Percentiles rank a stretch among this genome's conserved stretches.
Evolutionary conservation across 2,329 filamentous ascomycete genomes (phyloP).

Genomic region (Lecanicillium sp.): DNA sequence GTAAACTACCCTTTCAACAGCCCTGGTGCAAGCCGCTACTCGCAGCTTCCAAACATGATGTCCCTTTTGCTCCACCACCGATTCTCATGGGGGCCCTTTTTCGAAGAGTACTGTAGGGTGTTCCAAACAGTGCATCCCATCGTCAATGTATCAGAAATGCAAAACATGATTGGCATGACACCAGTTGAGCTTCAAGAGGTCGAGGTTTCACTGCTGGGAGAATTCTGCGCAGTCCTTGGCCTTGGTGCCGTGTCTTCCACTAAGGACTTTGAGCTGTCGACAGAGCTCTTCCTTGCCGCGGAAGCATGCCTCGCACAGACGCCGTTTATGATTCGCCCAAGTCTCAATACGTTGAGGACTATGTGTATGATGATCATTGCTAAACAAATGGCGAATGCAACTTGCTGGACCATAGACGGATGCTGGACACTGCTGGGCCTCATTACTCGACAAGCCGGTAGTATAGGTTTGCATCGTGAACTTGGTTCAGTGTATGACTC

Average conservation of each 20-base stretch:
- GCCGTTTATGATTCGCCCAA: conserved; percentile 12
- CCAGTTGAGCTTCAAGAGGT: too few species aligned
- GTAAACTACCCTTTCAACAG: conserved; percentile 11
- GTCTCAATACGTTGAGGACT: conserved; percentile 7
- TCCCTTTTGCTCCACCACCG: not conserved
- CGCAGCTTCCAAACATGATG: not conserved
- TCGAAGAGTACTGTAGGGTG: conserved; percentile 6
- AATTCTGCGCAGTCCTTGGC: conserved; percentile 10
- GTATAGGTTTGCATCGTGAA: conserved; percentile 7
- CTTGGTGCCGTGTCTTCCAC: conserved; percentile 6
- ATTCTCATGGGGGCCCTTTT: conserved; percentile 2
- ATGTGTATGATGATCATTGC: conserved; percentile 11
- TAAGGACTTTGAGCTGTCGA: conserved; percentile 1
- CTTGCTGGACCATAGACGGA: conserved; percentile 9
- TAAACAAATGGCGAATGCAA: conserved; percentile 10
- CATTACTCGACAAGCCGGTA: conserved; percentile 7
- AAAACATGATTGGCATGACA: too few species aligned
- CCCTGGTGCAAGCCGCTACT: conserved; percentile 3
- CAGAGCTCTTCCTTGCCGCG: conserved; percentile 11
- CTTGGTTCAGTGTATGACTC: not conserved
- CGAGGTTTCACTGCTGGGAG: conserved; percentile 3
- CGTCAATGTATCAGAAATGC: conserved; percentile 2
- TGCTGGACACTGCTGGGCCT: conserved; percentile 1
- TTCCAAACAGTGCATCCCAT: conserved; percentile 8
- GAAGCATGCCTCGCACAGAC: conserved; percentile 12